These are phyloP conservation scores for Ceratorhiza oryzae-sativae DNA, from an alignment of 1,284 basidiomycete species.

Conservation along the genomic window DNA sequence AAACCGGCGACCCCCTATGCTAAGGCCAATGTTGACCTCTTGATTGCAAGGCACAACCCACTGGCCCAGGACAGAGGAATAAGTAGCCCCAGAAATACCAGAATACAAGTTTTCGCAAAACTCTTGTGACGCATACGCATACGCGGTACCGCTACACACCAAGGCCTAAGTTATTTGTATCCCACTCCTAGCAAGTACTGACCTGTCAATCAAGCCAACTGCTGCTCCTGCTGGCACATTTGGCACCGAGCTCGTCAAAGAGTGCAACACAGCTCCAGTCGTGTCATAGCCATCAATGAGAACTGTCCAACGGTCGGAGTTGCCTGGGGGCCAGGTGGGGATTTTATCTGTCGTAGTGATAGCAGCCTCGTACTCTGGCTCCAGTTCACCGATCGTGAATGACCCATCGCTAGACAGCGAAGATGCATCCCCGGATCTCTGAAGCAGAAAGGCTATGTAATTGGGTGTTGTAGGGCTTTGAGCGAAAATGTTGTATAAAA, in stretches of 20 bases:
- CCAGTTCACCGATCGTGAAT: constrained; percentile 62
- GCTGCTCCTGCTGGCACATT: constrained; percentile 69
- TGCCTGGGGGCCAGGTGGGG: constrained; percentile 68
- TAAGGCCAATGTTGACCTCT: constrained; percentile 42
- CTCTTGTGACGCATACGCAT: constrained; percentile 41
- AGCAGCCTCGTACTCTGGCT: constrained; percentile 65
- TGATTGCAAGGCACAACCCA: constrained; percentile 43
- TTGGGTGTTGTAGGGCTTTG: constrained; percentile 73
- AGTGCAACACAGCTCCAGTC: constrained; percentile 56
- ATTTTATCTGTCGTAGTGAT: constrained; percentile 60
- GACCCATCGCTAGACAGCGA: not conserved
- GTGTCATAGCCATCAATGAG: constrained; percentile 59
- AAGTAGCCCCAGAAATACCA: constrained; percentile 40
- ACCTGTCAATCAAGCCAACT: constrained; percentile 70
- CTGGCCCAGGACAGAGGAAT: constrained; percentile 35
- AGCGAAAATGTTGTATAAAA: constrained; percentile 76
- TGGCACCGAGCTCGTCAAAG: constrained; percentile 61
- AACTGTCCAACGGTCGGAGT: constrained; percentile 74
- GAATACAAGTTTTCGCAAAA: constrained; percentile 42
- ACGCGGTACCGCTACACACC: constrained; percentile 35
- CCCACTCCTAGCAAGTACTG: constrained; percentile 60
- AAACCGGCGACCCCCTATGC: constrained; percentile 39
- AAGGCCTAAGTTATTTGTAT: not conserved
- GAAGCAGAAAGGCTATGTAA: constrained; percentile 76
- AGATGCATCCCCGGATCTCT: constrained; percentile 51